These are phyloP conservation scores for Mycena leptocephala DNA, from an alignment of 768 basidiomycete genomes.

Conservation along the genomic window DNA sequence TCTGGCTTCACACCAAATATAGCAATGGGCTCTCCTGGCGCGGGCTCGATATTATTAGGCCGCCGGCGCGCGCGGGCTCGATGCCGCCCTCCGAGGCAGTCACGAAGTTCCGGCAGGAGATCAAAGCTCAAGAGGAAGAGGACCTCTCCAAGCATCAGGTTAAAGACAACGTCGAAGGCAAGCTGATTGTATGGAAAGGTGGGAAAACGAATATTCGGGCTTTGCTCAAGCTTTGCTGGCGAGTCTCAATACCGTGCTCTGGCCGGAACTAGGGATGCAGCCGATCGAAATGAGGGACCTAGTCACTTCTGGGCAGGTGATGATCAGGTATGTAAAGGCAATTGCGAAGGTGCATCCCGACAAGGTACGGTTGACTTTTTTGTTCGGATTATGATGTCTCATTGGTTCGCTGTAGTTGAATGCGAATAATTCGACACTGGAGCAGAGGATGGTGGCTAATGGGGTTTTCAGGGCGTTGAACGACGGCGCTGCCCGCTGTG, in stretches of 20 bases:
- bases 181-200: constrained; percentile 83
- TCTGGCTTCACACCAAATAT: too few species aligned
- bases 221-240: too few species aligned
- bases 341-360: constrained; percentile 98
- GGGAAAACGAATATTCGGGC: constrained; percentile 95
- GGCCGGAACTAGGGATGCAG: constrained; percentile 86
- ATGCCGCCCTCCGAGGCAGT: constrained; percentile 73
- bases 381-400: background rate
- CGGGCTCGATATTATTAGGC: too few species aligned
- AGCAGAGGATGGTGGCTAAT: constrained; percentile 96
- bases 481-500: too few species aligned
- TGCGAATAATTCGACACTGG: constrained; percentile 85
- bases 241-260: constrained; percentile 88
- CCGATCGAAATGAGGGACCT: constrained; percentile 93
- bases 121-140: constrained; percentile 80
- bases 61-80: constrained; percentile 44
- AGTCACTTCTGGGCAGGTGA: constrained; percentile 87
- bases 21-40: too few species aligned
- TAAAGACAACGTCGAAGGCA: constrained; percentile 73
- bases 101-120: constrained; percentile 75
- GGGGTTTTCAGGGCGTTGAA: constrained; percentile 93
- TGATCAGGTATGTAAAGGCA: constrained; percentile 91
- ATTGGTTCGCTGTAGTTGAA: constrained; percentile 73
- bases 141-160: constrained; percentile 77
- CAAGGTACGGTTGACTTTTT: constrained; percentile 73